Evolutionary conservation across 2,329 filamentous ascomycete species (phyloP).

Genomic region (Xylaria digitata): DNA sequence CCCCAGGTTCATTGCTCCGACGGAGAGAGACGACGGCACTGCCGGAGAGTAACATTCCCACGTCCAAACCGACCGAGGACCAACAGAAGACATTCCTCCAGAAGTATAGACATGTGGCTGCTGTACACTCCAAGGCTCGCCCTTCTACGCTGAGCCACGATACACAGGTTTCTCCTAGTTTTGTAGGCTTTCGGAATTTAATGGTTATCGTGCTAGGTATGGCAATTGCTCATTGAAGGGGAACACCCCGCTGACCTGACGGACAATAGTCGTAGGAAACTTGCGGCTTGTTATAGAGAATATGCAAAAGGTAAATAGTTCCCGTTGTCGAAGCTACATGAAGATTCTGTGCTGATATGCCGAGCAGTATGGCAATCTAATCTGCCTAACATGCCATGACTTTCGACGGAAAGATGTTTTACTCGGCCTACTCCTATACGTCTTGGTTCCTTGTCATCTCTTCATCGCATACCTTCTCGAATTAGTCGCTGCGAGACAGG

Average conservation of each 20-base stretch:
- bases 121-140: constrained; percentile 78
- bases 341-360: constrained; percentile 32
- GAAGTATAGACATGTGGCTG: constrained; percentile 93
- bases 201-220: constrained; percentile 92
- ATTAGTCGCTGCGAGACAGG: constrained; percentile 81
- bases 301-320: constrained; percentile 80
- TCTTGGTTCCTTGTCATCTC: constrained; percentile 89
- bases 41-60: constrained; percentile 1
- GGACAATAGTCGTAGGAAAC: constrained; percentile 83
- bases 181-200: constrained; percentile 92
- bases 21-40: constrained; percentile 37
- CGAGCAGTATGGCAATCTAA: constrained; percentile 87
- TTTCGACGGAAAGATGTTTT: constrained; percentile 82
- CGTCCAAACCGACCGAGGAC: constrained; percentile 42
- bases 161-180: constrained; percentile 78
- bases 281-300: constrained; percentile 96
- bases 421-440: constrained; percentile 81
- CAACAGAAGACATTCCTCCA: constrained; percentile 56
- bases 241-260: constrained; percentile 29
- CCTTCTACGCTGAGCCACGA: constrained; percentile 91
- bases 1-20: constrained; percentile 41
- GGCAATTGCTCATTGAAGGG: constrained; percentile 41
- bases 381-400: constrained; percentile 90
- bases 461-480: constrained; percentile 93
- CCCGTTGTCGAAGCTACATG: constrained; percentile 28